Base-by-base conservation (phyloP, 2,329 filamentous ascomycete species). In the Curvularia eragrostidis region DNA sequence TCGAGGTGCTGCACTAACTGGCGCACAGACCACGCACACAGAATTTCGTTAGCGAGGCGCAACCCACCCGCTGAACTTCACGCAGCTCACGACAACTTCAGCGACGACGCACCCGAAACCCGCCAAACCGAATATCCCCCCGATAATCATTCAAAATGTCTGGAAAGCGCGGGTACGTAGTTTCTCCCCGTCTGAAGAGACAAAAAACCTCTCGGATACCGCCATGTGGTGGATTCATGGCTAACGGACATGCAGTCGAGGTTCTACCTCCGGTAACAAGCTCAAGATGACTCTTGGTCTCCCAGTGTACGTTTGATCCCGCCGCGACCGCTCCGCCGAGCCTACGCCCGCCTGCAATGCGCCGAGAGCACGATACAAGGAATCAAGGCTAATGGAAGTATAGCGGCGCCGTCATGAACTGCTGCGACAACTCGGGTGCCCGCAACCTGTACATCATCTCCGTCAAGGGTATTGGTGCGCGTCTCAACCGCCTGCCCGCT, bases 271-370 rank as follows among this genome's bases (percentile, higher is more conserved):
- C 79, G 95, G 95, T 89, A 96, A 96, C 91, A 99, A 99, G 91
- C 91, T 98, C 79, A 98, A 97, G 91, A 99, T 99, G 95, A 97
- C 95, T 83, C 92, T 99, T 84, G 95, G 92, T 97, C 93, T 99
- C 79, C 95, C 95, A 84, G 93, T 97, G 93, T 97, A 96, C 83
- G 93, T 91, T 61, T 50, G 55, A 57, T 54, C 59, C 61, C 62
- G 61, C 58, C 60, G 55, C 67, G 61, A 66, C 64, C 51, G 48
- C 50, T 56, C 50, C 51, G 48, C 32, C 58, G 46, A 58, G 15
- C 5, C 23, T 36, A 21, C 21, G 5, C 4, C 47, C 43, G 56
- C 51, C 42, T 24, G 50, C 56, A 56, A 54, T 49, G 39, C 48
- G 46, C 55, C 52, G 48, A 56, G 9, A 55, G 39, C 36, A 44